phyloP scores from a whole-genome alignment of 2,329 filamentous ascomycete species.

The Phialocephala sp. region DNA sequence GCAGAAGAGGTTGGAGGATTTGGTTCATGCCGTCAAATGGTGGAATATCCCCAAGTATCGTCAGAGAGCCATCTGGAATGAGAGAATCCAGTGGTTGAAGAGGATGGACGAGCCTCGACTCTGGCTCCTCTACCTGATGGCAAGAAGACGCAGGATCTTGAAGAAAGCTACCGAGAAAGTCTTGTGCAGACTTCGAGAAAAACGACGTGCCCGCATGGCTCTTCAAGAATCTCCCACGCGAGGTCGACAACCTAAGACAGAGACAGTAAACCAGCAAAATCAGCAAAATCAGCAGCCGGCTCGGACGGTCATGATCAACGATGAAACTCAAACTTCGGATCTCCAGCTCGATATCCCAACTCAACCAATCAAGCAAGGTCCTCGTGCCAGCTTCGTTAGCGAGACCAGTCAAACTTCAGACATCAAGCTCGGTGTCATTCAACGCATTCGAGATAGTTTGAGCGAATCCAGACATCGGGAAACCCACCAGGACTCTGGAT shows the following conservation, averaged over 20 bases:
- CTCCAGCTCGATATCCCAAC: conserved; percentile 1
- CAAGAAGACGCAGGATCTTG: conserved; percentile 33
- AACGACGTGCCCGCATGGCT: conserved; percentile 19
- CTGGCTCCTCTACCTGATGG: conserved; percentile 36
- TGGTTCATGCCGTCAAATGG: conserved; percentile 29
- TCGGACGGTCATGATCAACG: conserved; percentile 8
- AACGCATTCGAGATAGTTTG: conserved; percentile 19
- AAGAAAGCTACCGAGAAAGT: conserved; percentile 26
- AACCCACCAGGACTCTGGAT: conserved; percentile 20
- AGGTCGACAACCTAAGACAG: conserved; percentile 7
- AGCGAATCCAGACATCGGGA: conserved; percentile 17
- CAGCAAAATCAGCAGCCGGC: background rate
- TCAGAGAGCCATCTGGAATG: conserved; percentile 30
- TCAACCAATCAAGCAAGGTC: background rate
- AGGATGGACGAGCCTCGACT: conserved; percentile 34
- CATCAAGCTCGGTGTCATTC: conserved; percentile 6
- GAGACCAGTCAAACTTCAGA: conserved; percentile 21
- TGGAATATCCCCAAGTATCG: conserved; percentile 26
- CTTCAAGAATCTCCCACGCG: conserved; percentile 13
- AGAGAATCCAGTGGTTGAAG: conserved; percentile 34
- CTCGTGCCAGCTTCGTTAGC: conserved; percentile 11
- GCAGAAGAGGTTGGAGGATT: conserved; percentile 24
- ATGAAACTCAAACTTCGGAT: conserved; percentile 8
- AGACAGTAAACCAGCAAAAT: background rate
- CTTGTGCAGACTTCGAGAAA: conserved; percentile 26